Percentiles rank a stretch among this genome's conserved stretches.
Evolutionary conservation across 352 stramenopile species (phyloP).

Genomic region (Phytophthora aleatoria): DNA sequence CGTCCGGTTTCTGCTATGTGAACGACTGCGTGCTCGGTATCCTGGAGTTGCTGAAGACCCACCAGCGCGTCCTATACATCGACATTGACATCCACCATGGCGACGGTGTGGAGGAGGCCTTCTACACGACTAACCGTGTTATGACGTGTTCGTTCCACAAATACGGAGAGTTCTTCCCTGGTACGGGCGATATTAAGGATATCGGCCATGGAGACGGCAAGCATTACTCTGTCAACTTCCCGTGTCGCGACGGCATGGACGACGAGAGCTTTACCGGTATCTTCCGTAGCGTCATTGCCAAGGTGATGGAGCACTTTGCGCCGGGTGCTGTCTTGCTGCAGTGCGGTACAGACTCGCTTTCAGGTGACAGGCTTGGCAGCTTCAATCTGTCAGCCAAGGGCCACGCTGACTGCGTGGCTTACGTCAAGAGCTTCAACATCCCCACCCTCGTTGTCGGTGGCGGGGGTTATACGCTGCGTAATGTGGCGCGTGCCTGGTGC

Average conservation of each 20-base stretch:
- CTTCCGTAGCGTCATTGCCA: conserved; percentile 93
- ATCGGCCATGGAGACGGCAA: conserved; percentile 92
- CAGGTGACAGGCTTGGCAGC: conserved; percentile 96
- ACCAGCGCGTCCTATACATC: conserved; percentile 98
- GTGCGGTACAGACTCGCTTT: conserved; percentile 98
- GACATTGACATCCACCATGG: conserved; percentile 99
- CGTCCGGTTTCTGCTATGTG: conserved; percentile 99
- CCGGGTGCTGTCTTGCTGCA: conserved; percentile 98
- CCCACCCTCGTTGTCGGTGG: conserved; percentile 97
- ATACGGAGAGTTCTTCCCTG: conserved; percentile 99
- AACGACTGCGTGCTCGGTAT: conserved; percentile 99
- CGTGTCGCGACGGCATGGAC: conserved; percentile 98
- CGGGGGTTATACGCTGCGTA: conserved; percentile 98
- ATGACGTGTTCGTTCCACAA: conserved; percentile 99
- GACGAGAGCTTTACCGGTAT: conserved; percentile 94
- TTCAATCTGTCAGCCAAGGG: conserved; percentile 98
- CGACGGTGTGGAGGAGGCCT: conserved; percentile 99
- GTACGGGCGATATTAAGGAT: conserved; percentile 92
- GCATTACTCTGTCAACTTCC: conserved; percentile 99
- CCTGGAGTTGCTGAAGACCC: conserved; percentile 97
- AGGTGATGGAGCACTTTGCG: conserved; percentile 97
- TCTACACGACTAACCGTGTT: conserved; percentile 99
- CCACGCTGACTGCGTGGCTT: conserved; percentile 97
- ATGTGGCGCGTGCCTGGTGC: conserved; percentile 93
- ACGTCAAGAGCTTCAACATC: conserved; percentile 96